Percentiles rank a stretch among this genome's conserved stretches.
Evolutionary conservation across 495 filamentous ascomycete species (phyloP).

Genomic region (Terfezia claveryi): DNA sequence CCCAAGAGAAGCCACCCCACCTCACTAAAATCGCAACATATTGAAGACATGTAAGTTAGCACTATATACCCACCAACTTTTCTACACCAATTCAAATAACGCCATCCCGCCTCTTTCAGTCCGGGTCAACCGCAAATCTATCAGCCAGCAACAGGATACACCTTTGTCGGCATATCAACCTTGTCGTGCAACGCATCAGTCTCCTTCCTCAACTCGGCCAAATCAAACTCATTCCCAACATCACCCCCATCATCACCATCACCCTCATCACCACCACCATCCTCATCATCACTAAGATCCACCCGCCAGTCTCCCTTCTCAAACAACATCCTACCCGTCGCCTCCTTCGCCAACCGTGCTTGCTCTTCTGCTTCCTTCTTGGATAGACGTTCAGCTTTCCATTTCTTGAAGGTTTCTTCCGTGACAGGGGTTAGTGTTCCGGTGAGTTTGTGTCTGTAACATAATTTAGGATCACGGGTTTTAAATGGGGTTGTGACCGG

Average conservation of each 20-base stretch:
- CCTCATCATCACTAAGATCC: slow-evolving; percentile 40
- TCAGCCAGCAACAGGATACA: neutral
- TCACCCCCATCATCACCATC: slow-evolving; percentile 32
- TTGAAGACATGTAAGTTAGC: no score
- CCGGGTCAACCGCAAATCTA: no score
- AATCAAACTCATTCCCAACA: slow-evolving; percentile 39
- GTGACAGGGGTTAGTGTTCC: slow-evolving; percentile 84
- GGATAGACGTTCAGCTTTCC: slow-evolving; percentile 81
- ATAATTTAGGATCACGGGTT: neutral
- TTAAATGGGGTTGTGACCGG: neutral
- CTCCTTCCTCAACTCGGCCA: slow-evolving; percentile 50
- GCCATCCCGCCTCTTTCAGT: no score
- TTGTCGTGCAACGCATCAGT: slow-evolving; percentile 40
- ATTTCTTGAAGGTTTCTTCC: slow-evolving; percentile 72
- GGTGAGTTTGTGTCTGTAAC: slow-evolving; percentile 40
- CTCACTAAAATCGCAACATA: no score
- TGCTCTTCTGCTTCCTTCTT: slow-evolving; percentile 90
- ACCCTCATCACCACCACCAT: slow-evolving; percentile 33
- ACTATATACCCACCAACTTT: no score
- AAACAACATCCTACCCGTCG: slow-evolving; percentile 82
- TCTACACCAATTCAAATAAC: no score
- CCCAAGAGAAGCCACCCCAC: no score
- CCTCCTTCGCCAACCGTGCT: slow-evolving; percentile 74
- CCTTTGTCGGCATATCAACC: slow-evolving; percentile 6
- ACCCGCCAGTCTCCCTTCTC: slow-evolving; percentile 83